phyloP scores from a whole-genome alignment of 768 basidiomycete species.

The Lepiota venenata region DNA sequence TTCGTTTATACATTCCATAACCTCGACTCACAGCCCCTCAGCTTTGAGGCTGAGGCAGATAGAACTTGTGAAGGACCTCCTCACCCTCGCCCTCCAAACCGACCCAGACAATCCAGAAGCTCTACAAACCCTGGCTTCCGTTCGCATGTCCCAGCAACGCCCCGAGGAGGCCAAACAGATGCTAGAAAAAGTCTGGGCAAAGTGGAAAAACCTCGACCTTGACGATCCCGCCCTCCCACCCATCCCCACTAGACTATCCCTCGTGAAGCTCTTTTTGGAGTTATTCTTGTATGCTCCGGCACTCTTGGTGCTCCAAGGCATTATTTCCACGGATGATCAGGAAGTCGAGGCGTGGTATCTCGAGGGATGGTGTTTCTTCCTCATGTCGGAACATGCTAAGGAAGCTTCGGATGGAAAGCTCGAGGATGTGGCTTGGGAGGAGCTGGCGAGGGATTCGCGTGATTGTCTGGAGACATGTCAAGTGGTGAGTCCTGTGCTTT shows the following conservation, averaged over 20 bases:
- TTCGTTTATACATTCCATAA: background rate
- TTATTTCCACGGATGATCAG: conserved; percentile 79
- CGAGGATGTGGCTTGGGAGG: conserved; percentile 65
- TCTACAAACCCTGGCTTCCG: conserved; percentile 76
- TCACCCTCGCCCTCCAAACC: conserved; percentile 66
- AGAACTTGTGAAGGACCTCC: conserved; percentile 76
- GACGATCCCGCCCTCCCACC: conserved; percentile 70
- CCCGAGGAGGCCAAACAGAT: conserved; percentile 77
- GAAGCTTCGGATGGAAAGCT: conserved; percentile 44
- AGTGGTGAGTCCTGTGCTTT: conserved; percentile 45
- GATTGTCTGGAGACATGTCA: conserved; percentile 84
- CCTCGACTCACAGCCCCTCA: conserved; percentile 23
- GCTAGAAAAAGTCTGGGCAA: conserved; percentile 63
- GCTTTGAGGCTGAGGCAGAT: conserved; percentile 81
- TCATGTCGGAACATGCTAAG: conserved; percentile 71
- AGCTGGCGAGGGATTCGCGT: conserved; percentile 73
- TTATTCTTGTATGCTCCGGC: conserved; percentile 68
- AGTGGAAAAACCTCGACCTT: conserved; percentile 70
- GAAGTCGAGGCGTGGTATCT: conserved; percentile 93
- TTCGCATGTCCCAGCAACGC: conserved; percentile 83
- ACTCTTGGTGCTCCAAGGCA: conserved; percentile 69
- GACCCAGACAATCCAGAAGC: conserved; percentile 80
- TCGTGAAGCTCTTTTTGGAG: conserved; percentile 84
- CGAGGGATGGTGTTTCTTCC: conserved; percentile 91
- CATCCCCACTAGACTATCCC: conserved; percentile 64